These are phyloP conservation scores for Clarireedia sp. DNA, from an alignment of 2,329 filamentous ascomycete species.

Conservation along the genomic window DNA sequence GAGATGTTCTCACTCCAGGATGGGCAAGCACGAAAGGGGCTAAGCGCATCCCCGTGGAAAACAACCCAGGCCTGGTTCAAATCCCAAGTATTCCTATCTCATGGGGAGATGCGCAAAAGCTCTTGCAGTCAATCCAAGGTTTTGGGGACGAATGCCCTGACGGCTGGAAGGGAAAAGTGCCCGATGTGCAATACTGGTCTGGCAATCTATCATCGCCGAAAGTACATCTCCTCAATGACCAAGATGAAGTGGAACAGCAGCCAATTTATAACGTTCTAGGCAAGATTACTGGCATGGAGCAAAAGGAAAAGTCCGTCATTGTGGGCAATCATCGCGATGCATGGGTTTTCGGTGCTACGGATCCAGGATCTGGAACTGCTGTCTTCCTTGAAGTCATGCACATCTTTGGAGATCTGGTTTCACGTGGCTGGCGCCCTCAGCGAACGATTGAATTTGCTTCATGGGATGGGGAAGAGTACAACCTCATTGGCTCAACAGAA, in stretches of 20 bases:
- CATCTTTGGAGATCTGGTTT: slow-evolving; percentile 71
- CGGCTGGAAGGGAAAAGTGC: slow-evolving; percentile 70
- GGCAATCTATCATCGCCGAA: slow-evolving; percentile 67
- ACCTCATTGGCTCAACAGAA: slow-evolving; percentile 88
- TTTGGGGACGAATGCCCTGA: slow-evolving; percentile 61
- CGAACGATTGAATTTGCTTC: slow-evolving; percentile 96
- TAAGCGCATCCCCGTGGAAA: slow-evolving; percentile 58
- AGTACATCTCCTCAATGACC: slow-evolving; percentile 76
- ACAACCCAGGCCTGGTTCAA: slow-evolving; percentile 64
- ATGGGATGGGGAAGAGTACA: slow-evolving; percentile 93
- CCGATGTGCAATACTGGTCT: slow-evolving; percentile 78
- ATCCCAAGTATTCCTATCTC: slow-evolving; percentile 88
- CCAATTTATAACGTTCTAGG: slow-evolving; percentile 90
- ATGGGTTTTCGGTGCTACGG: slow-evolving; percentile 81
- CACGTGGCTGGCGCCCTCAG: slow-evolving; percentile 78
- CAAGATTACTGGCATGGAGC: slow-evolving; percentile 75
- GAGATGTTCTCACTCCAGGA: slow-evolving; percentile 87
- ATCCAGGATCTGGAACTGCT: slow-evolving; percentile 82
- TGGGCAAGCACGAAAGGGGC: slow-evolving; percentile 63
- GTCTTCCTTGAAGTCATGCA: slow-evolving; percentile 83
- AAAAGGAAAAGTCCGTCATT: slow-evolving; percentile 73
- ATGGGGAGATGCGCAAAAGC: slow-evolving; percentile 77
- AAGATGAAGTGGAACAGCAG: slow-evolving; percentile 75
- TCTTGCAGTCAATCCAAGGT: slow-evolving; percentile 70
- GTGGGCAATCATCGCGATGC: slow-evolving; percentile 91